Conservation (phyloP, 2,329 filamentous ascomycete species). For the Paramyrothecium sp. region DNA sequence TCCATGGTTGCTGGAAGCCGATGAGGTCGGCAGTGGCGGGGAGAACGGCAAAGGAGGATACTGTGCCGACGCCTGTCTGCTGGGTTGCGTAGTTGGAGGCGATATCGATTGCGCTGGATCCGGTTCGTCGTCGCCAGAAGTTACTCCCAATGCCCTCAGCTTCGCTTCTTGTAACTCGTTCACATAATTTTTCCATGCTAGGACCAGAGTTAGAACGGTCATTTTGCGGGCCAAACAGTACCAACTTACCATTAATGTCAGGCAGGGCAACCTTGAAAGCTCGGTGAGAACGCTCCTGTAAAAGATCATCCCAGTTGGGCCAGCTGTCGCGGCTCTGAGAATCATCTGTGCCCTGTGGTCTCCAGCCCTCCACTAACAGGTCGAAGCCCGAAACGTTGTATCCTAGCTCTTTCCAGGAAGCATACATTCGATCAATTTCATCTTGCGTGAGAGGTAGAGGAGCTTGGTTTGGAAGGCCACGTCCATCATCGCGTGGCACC, state of each 20-base stretch:
- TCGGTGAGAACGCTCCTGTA: conserved; percentile 50
- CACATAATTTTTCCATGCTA: conserved; percentile 73
- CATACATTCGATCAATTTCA: conserved; percentile 61
- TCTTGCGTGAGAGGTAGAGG: conserved; percentile 53
- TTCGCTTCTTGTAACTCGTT: conserved; percentile 86
- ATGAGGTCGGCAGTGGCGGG: conserved; percentile 77
- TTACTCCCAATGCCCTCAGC: conserved; percentile 86
- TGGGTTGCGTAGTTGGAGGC: conserved; percentile 59
- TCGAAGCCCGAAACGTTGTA: conserved; percentile 71
- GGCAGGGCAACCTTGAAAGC: conserved; percentile 66
- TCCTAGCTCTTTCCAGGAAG: conserved; percentile 66
- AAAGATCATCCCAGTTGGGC: conserved; percentile 61
- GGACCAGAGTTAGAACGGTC: conserved; percentile 9
- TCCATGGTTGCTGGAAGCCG: conserved; percentile 67
- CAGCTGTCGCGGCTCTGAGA: conserved; percentile 68
- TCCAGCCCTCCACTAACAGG: conserved; percentile 46
- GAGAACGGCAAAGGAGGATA: conserved; percentile 79
- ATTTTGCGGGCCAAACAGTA: not conserved
- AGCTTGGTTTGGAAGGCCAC: conserved; percentile 55
- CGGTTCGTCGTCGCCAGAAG: conserved; percentile 71
- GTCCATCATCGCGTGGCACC: conserved; percentile 65
- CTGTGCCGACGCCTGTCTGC: conserved; percentile 69
- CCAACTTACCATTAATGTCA: conserved; percentile 57
- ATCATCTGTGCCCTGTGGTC: conserved; percentile 36
- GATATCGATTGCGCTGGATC: conserved; percentile 61